Evolutionary conservation across 148 eudicot species (phyloP).

Genomic region (Camellia granthamiana): DNA sequence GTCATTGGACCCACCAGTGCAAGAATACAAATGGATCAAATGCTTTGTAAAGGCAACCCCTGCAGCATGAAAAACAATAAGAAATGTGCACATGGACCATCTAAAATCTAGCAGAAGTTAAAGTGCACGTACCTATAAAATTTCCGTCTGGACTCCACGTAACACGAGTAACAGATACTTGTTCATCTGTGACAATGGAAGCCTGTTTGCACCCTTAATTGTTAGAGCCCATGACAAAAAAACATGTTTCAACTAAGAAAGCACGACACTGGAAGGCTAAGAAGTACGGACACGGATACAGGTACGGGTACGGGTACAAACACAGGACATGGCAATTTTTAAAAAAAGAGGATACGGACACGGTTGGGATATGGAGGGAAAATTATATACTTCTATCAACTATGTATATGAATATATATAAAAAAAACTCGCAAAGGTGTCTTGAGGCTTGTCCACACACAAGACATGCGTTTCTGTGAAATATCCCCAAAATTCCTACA

Average conservation of each 20-base stretch:
- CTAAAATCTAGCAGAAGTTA: background rate
- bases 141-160: slow-evolving; percentile 91
- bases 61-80: slow-evolving; percentile 29
- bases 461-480: too few relatives aligned
- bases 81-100: background rate
- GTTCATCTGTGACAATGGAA: slow-evolving; percentile 51
- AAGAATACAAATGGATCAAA: slow-evolving; percentile 75
- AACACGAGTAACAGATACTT: slow-evolving; percentile 62
- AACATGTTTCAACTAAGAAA: background rate
- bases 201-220: slow-evolving; percentile 46
- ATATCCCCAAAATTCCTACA: too few relatives aligned
- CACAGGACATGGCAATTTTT: too few relatives aligned
- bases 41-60: slow-evolving; percentile 94
- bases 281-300: too few relatives aligned
- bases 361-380: too few relatives aligned
- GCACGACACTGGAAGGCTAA: background rate
- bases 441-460: too few relatives aligned
- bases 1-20: slow-evolving; percentile 56
- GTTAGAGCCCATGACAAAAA: slow-evolving; percentile 9
- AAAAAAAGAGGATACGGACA: too few relatives aligned
- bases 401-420: too few relatives aligned
- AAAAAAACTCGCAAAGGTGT: too few relatives aligned
- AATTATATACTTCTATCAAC: too few relatives aligned
- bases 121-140: slow-evolving; percentile 50
- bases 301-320: too few relatives aligned